Base-by-base conservation (phyloP, 83 land plant genomes). In the Diphasiastrum complanatum region DNA sequence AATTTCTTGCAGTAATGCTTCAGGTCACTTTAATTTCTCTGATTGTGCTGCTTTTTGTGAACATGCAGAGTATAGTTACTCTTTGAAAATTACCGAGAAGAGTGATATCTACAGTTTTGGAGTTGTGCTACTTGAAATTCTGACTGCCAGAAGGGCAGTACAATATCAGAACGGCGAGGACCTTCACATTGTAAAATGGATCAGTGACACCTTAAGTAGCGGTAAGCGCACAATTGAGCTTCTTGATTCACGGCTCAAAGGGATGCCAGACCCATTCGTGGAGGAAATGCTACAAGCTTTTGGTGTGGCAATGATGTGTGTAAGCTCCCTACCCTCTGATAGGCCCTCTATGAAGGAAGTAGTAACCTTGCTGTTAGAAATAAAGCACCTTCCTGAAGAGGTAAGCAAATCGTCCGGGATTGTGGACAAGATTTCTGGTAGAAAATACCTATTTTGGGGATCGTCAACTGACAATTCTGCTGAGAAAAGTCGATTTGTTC, bases 31-130 rank as follows among this genome's bases (percentile, higher is more conserved):
- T 48, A 20, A 6, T 48, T 48, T 18, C 51, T 48, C 19, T 12
- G 11, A 5, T 12, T 12, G 5, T 6, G 19, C 20, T 48, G 6
- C n/a, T 12, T 48, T 48, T 18, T 48, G 19, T 48, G 11, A 12
- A 5, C 5, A 12, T 67, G 35, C 83, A 85, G 85, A 85, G 56
- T 81, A 85, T 72, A 80, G 83, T 0, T 85, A 85, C 66, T 81
- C 89, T 5, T 72, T 79, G 1, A 68, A 81, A 18, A 81, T 85
- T 61, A 82, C 77, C 8, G 90, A 82, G 60, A 85, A 85, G 70
- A 82, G 90, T 38, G 90, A 85, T 63, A 82, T 82, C 6, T 85
- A 85, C 81, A 85, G 90, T 51, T 85, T 79, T 56, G 90, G 90
- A 0, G 90, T 85, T 25, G 90, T 85, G 12, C 56, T 85, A 18